Base-by-base conservation (phyloP, 2,329 filamentous ascomycete genomes). In the Fonsecaea monophora region DNA sequence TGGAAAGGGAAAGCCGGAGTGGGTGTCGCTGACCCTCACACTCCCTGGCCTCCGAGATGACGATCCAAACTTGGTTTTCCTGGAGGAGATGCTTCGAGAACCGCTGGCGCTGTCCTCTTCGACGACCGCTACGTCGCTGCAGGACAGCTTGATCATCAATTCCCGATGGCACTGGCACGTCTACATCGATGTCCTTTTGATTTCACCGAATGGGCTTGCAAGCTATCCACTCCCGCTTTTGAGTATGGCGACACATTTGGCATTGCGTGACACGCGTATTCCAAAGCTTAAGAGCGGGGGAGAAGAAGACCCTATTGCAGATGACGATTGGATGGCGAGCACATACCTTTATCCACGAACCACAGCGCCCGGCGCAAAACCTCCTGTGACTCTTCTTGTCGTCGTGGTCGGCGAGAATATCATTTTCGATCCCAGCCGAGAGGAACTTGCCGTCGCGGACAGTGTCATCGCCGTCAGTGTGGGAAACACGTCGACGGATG, bases 221-320 rank as follows among this genome's bases (percentile, higher is more conserved):
- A 57, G 93, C 93, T 72, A 98, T 74, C 95, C 95, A 0, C 88
- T 98, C 7, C 94, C 94, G 1, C 86, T 99, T 10, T 89, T 99
- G 50, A 97, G 93, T 37, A 86, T 98, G 66, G 96, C 95, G 21
- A 94, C 92, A 56, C 94, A 99, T 77, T 89, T 99, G 68, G 95
- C 95, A 2, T 90, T 99, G 55, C 88, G 97, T 69, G 89, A 92
- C 35, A 94, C 95, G 6, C 89, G 91, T 70, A 84, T 98, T 2
- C 95, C 95, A 7, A 86, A 89, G 32, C 84, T 97, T 60, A 92
- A 92, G 77, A 97, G 94, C 1, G 91, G 96, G 78, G 87, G 87
- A 65, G 94, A 98, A 80, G 95, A 99, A 81, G 95, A 99, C 74
- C 95, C 95, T 12, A 89, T 97, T 76, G 99, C 99, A 80, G 91